A percentile compares a stretch with the other conserved stretches of the same genome.
phyloP scores from a whole-genome alignment of 768 basidiomycete genomes.

The Hericium alpestre region DNA sequence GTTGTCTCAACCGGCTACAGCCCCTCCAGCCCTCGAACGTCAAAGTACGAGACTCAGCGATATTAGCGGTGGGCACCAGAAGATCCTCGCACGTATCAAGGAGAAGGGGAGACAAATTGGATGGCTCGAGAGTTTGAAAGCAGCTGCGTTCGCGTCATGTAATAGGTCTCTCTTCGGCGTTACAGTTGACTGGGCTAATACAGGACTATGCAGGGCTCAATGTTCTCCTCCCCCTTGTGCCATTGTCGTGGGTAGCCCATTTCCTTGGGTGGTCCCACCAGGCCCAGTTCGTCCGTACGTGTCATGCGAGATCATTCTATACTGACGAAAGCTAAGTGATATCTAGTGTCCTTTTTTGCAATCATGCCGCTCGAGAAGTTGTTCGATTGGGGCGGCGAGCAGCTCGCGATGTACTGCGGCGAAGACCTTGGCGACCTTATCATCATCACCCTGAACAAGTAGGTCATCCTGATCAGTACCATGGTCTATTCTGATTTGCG shows the following conservation, averaged over 20 bases:
- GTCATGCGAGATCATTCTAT: not conserved
- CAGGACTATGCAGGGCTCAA: slow-evolving; percentile 38
- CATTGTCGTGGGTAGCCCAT: slow-evolving; percentile 51
- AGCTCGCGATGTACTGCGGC: slow-evolving; percentile 44
- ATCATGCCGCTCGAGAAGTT: slow-evolving; percentile 57
- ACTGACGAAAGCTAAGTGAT: not conserved
- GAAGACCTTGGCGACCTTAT: slow-evolving; percentile 57
- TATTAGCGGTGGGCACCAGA: not conserved
- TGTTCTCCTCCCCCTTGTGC: slow-evolving; percentile 44
- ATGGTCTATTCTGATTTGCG: not conserved
- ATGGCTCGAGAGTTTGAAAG: slow-evolving; percentile 4
- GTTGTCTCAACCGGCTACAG: too few species aligned
- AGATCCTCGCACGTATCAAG: slow-evolving; percentile 4
- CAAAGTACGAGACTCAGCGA: not conserved
- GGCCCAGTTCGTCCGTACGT: slow-evolving; percentile 21
- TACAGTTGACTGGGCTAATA: not conserved
- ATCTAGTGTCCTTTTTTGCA: slow-evolving; percentile 53
- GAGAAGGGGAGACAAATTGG: slow-evolving; percentile 2
- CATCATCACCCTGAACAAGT: slow-evolving; percentile 59
- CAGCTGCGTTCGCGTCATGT: not conserved
- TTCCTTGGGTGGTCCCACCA: slow-evolving; percentile 29
- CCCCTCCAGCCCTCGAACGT: too few species aligned
- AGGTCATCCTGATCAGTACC: slow-evolving; percentile 6
- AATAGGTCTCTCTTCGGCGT: not conserved
- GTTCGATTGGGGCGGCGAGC: slow-evolving; percentile 57